Evolutionary conservation across 805 yeast genomes (phyloP).

Genomic region (Yarrowia bubula): DNA sequence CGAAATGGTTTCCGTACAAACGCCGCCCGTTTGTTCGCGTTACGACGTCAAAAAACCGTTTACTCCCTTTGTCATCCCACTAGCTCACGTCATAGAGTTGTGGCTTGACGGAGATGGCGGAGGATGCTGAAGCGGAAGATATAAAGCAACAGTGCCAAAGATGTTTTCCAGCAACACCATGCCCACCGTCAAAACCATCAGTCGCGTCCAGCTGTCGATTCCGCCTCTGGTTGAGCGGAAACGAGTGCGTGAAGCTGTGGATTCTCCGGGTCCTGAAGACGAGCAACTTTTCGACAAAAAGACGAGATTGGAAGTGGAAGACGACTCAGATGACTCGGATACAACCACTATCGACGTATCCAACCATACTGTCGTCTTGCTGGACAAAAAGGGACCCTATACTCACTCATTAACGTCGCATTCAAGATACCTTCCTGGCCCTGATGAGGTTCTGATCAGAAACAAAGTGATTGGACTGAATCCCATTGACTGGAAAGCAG

Average conservation of each 20-base stretch:
- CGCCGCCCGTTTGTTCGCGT: too few species aligned
- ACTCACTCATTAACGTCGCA: background rate
- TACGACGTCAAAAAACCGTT: too few species aligned
- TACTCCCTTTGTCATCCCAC: too few species aligned
- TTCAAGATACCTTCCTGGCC: background rate
- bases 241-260: background rate
- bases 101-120: conserved; percentile 27
- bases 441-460: conserved; percentile 20
- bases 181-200: conserved; percentile 3
- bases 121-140: background rate
- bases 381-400: conserved; percentile 9
- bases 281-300: conserved; percentile 1
- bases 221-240: background rate
- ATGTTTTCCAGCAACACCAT: background rate
- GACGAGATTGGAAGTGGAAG: background rate
- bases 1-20: too few species aligned
- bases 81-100: conserved; percentile 7
- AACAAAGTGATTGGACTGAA: conserved; percentile 26
- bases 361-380: background rate
- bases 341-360: background rate
- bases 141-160: too few species aligned
- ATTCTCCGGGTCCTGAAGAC: background rate
- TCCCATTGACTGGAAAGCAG: conserved; percentile 27
- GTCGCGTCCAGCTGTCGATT: background rate
- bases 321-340: background rate